Conservation (phyloP, 1,284 basidiomycete species). For the Psilocybe mexicana region DNA sequence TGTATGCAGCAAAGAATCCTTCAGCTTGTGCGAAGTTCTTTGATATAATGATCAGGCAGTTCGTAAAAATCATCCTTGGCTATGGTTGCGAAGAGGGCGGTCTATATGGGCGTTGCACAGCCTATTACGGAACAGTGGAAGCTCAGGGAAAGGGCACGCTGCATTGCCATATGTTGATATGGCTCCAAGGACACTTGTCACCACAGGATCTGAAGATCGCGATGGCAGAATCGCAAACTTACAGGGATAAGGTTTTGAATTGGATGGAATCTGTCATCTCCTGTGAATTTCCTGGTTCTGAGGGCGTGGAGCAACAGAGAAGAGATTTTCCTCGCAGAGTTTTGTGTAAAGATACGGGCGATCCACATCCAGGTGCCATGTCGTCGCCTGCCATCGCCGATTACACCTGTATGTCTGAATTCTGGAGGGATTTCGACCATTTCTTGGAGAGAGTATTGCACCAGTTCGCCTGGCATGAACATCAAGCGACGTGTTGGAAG, state of each 20-base stretch:
- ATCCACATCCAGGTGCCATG: constrained; percentile 10
- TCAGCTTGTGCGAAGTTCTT: constrained; percentile 22
- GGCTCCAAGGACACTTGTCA: constrained; percentile 22
- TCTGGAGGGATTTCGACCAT: constrained; percentile 9
- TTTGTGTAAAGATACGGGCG: neutral
- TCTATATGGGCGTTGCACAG: constrained; percentile 27
- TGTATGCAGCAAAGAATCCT: constrained; percentile 19
- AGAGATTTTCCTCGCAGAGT: neutral
- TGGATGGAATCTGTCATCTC: constrained; percentile 15
- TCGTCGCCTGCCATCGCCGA: neutral
- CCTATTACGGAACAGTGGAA: constrained; percentile 29
- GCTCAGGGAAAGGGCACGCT: constrained; percentile 20
- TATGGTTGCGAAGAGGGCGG: neutral
- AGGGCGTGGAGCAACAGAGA: neutral
- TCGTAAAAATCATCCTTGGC: constrained; percentile 18
- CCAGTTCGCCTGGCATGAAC: constrained; percentile 14
- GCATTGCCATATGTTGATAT: constrained; percentile 27
- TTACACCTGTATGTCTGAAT: neutral
- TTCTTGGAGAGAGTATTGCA: neutral
- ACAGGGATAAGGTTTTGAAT: neutral
- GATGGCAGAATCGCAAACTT: constrained; percentile 8
- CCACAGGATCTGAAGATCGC: constrained; percentile 9
- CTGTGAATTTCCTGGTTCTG: constrained; percentile 6
- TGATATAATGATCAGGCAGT: constrained; percentile 19
- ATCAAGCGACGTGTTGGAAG: constrained; percentile 16